phyloP scores from a whole-genome alignment of 208 protist species.

The Leishmania martiniquensis region DNA sequence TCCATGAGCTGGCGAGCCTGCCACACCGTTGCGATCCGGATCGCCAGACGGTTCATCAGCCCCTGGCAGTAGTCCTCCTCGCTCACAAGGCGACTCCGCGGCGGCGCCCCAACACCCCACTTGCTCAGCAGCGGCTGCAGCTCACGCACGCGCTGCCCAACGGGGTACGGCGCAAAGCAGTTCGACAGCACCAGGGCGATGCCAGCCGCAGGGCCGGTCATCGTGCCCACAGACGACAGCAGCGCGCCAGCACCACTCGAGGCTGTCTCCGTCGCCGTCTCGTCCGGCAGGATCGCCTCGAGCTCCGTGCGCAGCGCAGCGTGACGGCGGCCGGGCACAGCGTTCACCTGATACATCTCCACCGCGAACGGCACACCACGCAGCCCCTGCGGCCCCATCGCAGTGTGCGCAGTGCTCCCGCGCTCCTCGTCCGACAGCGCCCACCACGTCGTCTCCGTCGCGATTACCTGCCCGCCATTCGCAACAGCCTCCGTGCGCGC shows the following conservation, averaged over 20 bases:
- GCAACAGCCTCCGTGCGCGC: constrained; percentile 80
- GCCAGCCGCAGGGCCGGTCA: constrained; percentile 21
- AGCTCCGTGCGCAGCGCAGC: constrained; percentile 53
- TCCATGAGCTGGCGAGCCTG: neutral
- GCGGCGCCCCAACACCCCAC: constrained; percentile 4
- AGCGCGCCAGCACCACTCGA: constrained; percentile 24
- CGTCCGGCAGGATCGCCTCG: constrained; percentile 35
- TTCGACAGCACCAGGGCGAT: constrained; percentile 34
- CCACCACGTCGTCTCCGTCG: constrained; percentile 51
- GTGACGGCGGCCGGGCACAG: constrained; percentile 46
- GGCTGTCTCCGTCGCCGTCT: constrained; percentile 15
- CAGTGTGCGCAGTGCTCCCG: constrained; percentile 16
- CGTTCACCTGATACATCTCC: constrained; percentile 68
- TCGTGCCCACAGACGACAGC: constrained; percentile 25
- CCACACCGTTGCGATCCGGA: neutral
- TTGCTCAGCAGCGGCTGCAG: constrained; percentile 8
- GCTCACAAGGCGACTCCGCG: constrained; percentile 2
- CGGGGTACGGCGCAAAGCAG: constrained; percentile 50
- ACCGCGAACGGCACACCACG: constrained; percentile 60
- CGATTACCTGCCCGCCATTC: constrained; percentile 76
- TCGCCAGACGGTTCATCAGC: neutral
- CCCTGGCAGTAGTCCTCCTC: constrained; percentile 9
- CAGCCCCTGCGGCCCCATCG: constrained; percentile 45
- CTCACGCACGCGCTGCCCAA: constrained; percentile 2
- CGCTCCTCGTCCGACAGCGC: constrained; percentile 39